phyloP scores from a whole-genome alignment of 1,284 basidiomycete genomes.

The Phellopilus nigrolimitatus region DNA sequence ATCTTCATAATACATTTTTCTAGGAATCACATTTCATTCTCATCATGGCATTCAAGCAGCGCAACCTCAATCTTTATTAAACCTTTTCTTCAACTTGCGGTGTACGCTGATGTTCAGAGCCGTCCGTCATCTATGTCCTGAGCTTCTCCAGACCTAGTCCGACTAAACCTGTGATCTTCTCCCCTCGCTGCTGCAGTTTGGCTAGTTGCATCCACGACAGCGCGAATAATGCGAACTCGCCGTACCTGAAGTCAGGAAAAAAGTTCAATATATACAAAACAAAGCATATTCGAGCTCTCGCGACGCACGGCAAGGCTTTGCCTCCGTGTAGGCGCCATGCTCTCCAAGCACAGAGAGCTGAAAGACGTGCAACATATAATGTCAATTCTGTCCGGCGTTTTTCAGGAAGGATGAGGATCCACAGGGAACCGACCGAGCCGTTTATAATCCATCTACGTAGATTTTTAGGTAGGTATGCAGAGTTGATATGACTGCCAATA shows the following conservation, averaged over 20 bases:
- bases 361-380: constrained; percentile 20
- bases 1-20: too few species aligned
- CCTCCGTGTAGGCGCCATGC: constrained; percentile 11
- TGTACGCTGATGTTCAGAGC: too few species aligned
- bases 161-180: constrained; percentile 10
- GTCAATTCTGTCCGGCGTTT: constrained; percentile 19
- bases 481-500: background rate
- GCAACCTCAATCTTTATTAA: too few species aligned
- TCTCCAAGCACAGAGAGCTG: constrained; percentile 16
- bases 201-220: constrained; percentile 15
- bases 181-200: background rate
- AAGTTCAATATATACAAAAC: background rate
- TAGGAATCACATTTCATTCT: too few species aligned
- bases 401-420: constrained; percentile 18
- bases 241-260: too few species aligned
- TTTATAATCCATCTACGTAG: constrained; percentile 20
- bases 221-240: constrained; percentile 17
- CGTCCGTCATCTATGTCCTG: background rate
- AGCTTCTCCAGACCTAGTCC: constrained; percentile 3
- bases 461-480: background rate
- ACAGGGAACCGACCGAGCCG: constrained; percentile 17
- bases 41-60: too few species aligned
- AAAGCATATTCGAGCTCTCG: background rate
- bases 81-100: too few species aligned
- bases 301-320: constrained; percentile 6